Base-by-base conservation (phyloP, 2,329 filamentous ascomycete species). In the Berkeleyomyces basicola region DNA sequence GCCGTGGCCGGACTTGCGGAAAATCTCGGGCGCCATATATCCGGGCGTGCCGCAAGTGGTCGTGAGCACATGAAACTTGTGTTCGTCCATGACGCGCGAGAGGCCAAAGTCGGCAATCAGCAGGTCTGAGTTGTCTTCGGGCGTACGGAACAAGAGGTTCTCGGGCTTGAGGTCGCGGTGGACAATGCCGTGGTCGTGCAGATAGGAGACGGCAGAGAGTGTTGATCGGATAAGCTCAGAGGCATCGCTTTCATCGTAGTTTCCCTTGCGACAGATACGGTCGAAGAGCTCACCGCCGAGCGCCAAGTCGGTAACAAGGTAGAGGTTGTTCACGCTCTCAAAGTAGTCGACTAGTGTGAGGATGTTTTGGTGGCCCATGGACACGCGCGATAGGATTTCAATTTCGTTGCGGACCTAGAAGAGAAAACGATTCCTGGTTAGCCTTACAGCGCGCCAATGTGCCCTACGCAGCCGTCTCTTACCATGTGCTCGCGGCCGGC, bases 1-100 rank as follows among this genome's bases (percentile, higher is more conserved):
- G 66, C 93, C 93, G 72, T 99, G 93, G 36, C 93, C 93, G 6
- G 87, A 91, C 79, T 99, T 99, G 74, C 96, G 96, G 77, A 99
- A 99, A 70, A 99, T 99, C 73, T 99, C 93, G 31, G 93, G 93
- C 1, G 93, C 93, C 93, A 99, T 99, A 75, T 99, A 99, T 58
- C 93, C 93, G 3, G 93, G 93, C 1, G 93, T 99, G 65, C 93
- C 93, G 72, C 93, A 99, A 1, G 93, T 99, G 0, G 93, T 99
- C 9, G 93, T 99, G 66, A 99, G 77, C 39, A 97, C 92, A 72
- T 97, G 93, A 74, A 97, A 97, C 72, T 96, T 89, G 74, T 96
- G 90, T 75, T 97, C 93, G 71, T 99, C 93, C 92, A 99, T 97
- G 75, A 99, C 96, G 64, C 93, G 84, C 36, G 87, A 93, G 59